A percentile compares a stretch with the other conserved stretches of the same genome.
Conservation (phyloP, 2,329 filamentous ascomycete species). For the Colletotrichum orbiculare region DNA sequence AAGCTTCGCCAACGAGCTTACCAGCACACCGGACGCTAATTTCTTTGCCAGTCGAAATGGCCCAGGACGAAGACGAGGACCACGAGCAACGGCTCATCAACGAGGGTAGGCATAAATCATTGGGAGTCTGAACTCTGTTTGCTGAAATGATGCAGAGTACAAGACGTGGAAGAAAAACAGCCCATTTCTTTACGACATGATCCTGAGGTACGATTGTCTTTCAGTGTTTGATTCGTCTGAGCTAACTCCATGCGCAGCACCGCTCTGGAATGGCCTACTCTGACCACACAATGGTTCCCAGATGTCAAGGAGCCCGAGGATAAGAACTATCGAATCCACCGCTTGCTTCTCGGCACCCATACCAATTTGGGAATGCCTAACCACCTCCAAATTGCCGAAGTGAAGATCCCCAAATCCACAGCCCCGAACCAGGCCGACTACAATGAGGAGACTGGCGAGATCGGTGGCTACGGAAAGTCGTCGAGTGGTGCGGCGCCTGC, state of each 20-base stretch:
- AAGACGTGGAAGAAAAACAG: conserved; percentile 99
- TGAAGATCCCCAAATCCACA: conserved; percentile 87
- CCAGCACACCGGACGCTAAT: conserved; percentile 33
- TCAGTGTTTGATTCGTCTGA: background rate
- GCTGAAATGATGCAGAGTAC: conserved; percentile 73
- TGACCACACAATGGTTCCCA: conserved; percentile 98
- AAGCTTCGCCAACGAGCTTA: conserved; percentile 26
- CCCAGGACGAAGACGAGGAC: conserved; percentile 77
- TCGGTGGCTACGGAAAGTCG: conserved; percentile 89
- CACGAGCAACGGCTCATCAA: conserved; percentile 91
- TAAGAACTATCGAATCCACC: conserved; percentile 88
- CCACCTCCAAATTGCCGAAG: conserved; percentile 93
- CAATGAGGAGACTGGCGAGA: conserved; percentile 90
- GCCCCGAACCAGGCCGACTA: conserved; percentile 84
- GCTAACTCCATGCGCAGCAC: conserved; percentile 63
- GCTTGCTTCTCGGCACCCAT: conserved; percentile 92
- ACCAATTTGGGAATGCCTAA: conserved; percentile 88
- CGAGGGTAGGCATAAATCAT: conserved; percentile 69
- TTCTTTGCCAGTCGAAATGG: conserved; percentile 55
- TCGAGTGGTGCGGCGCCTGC: conserved; percentile 66
- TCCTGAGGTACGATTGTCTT: conserved; percentile 72
- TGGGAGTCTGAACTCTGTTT: background rate
- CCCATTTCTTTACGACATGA: conserved; percentile 98
- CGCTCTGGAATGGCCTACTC: conserved; percentile 95
- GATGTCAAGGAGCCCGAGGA: conserved; percentile 90